Base-by-base conservation (phyloP, 1,284 basidiomycete genomes). In the Cryptococcus deneoformans region DNA sequence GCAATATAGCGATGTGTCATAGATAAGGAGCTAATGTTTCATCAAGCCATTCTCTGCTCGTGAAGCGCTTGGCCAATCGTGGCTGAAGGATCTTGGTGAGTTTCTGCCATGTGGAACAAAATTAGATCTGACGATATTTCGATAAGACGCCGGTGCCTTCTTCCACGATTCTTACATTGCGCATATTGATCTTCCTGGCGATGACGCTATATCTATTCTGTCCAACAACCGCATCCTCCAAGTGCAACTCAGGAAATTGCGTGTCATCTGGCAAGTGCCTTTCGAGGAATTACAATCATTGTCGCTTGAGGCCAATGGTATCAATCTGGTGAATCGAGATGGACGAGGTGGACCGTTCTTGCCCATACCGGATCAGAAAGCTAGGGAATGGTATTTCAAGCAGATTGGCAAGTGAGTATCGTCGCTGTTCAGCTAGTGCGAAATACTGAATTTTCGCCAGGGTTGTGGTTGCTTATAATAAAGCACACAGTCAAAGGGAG, bases 31-130 rank as follows among this genome's bases (percentile, higher is more conserved):
- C 6, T 24, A 46, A 10, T 29, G 29, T 29, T 29, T 29, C 35
- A 11, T 40, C 16, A 64, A 93, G 88, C 85, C 93, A 0, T 99
- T 90, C 79, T 89, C 88, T 51, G 83, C 85, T 37, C 86, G 92
- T 7, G 94, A 97, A 74, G 92, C 95, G 0, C 80, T 92, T 3
- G 96, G 96, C 5, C 96, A 99, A 75, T 92, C 88, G 68, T 99
- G 96, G 96, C 87, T 99, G 82, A 82, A 83, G 72, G 94, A 96
- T 70, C 80, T 98, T 29, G 68, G 94, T 14, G 81, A 85, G 40
- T 94, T 77, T 85, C 6, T 5, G 37, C 29, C 91, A 6, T 94
- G 97, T 71, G 37, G 4, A 6, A 14, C 9, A 14, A n/a, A n/a
- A 16, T 38, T 29, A 29, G 29, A 29, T 5, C 29, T 29, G 29